These are phyloP conservation scores for Cadophora sp. DNA, from an alignment of 2,329 filamentous ascomycete genomes.

Conservation along the genomic window DNA sequence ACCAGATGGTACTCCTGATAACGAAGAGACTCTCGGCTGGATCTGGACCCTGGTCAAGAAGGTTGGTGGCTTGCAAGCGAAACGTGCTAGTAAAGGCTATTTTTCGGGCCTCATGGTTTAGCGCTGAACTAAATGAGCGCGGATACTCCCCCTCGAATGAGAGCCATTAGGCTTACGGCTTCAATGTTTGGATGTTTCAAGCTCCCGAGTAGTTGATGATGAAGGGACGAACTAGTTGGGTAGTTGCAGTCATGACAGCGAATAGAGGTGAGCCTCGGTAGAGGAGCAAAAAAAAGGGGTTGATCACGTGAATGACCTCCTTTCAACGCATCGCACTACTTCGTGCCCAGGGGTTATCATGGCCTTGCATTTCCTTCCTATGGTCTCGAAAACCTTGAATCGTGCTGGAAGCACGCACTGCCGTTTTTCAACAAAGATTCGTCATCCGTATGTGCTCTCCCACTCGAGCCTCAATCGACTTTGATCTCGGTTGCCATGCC, in stretches of 20 bases:
- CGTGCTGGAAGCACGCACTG: neutral
- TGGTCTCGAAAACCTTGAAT: too few relatives aligned
- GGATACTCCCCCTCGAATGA: neutral
- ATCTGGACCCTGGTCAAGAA: neutral
- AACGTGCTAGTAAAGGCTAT: slow-evolving; percentile 10
- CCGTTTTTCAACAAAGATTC: neutral
- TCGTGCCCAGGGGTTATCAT: too few relatives aligned
- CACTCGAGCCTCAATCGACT: neutral
- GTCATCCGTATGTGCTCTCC: neutral
- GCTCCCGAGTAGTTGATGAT: neutral
- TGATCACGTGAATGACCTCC: neutral
- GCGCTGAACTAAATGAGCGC: neutral
- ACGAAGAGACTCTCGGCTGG: neutral
- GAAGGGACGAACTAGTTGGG: slow-evolving; percentile 3
- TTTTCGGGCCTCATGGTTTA: neutral
- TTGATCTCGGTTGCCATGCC: neutral
- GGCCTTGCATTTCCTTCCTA: too few relatives aligned
- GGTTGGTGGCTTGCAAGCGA: neutral
- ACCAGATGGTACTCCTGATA: neutral
- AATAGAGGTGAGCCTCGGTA: neutral
- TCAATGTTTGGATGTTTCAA: slow-evolving; percentile 2
- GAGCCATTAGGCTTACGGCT: neutral
- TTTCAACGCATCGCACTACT: neutral
- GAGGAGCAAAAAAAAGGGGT: neutral
- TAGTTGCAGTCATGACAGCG: neutral